A percentile compares a stretch with the other conserved stretches of the same genome.
phyloP scores from a whole-genome alignment of 306 rosid genomes.

The Benincasa hispida region DNA sequence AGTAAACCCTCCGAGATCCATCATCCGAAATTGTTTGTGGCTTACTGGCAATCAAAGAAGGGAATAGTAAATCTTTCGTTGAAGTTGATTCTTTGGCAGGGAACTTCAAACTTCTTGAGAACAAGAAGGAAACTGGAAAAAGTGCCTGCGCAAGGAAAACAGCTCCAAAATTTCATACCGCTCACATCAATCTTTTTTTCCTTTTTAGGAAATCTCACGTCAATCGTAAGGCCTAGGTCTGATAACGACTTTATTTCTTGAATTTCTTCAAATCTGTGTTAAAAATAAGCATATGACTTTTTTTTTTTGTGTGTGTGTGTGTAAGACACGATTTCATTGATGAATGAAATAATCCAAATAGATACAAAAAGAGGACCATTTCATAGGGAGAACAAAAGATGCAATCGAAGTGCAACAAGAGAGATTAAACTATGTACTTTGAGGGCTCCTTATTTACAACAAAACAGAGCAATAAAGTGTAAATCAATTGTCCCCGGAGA shows the following conservation, averaged over 20 bases:
- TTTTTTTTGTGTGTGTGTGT: no score
- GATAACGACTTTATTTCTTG: not conserved
- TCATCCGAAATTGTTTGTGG: slow-evolving; percentile 24
- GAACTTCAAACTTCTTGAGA: slow-evolving; percentile 75
- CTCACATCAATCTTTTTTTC: not conserved
- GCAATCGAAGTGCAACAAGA: no score
- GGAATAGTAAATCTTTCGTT: slow-evolving; percentile 46
- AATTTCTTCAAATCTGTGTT: not conserved
- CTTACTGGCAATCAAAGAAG: slow-evolving; percentile 34
- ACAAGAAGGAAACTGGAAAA: slow-evolving; percentile 73
- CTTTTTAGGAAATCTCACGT: not conserved
- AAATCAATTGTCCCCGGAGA: no score
- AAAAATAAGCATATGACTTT: not conserved
- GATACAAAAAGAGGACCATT: no score
- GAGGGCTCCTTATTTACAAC: no score
- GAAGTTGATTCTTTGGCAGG: slow-evolving; percentile 41
- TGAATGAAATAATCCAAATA: no score
- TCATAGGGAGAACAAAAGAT: no score
- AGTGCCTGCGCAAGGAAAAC: slow-evolving; percentile 43
- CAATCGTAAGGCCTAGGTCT: not conserved
- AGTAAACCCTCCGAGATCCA: slow-evolving; percentile 51
- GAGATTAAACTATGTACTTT: no score
- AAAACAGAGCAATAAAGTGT: no score
- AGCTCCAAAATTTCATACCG: slow-evolving; percentile 8
- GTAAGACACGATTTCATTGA: no score